Evolutionary conservation across 2,329 filamentous ascomycete species (phyloP).

Genomic region (Epichloe typhina): DNA sequence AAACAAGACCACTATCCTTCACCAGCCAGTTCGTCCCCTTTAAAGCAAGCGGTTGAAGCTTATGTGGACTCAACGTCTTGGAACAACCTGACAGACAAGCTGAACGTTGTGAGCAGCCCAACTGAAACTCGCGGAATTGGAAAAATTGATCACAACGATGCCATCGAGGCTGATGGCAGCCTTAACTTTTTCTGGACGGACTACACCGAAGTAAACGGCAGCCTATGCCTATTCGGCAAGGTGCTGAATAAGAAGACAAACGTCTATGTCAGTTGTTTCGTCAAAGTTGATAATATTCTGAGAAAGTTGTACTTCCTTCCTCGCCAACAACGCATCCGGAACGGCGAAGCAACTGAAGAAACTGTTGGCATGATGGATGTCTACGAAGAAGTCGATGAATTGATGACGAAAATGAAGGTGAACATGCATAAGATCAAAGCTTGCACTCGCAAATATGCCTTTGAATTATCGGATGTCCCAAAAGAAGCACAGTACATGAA

Average conservation of each 20-base stretch:
- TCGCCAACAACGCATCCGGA: constrained; percentile 43
- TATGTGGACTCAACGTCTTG: constrained; percentile 70
- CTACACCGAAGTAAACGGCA: constrained; percentile 85
- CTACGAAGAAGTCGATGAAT: constrained; percentile 72
- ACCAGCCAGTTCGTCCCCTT: constrained; percentile 65
- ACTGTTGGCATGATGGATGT: constrained; percentile 80
- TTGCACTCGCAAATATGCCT: constrained; percentile 84
- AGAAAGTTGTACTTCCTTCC: constrained; percentile 90
- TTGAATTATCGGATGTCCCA: constrained; percentile 77
- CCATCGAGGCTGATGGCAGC: constrained; percentile 86
- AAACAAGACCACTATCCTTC: constrained; percentile 55
- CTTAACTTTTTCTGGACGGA: constrained; percentile 95
- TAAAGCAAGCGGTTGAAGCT: constrained; percentile 37
- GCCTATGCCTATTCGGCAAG: constrained; percentile 88
- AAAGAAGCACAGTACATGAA: constrained; percentile 88
- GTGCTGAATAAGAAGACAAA: constrained; percentile 78
- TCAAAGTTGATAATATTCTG: constrained; percentile 90
- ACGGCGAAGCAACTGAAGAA: constrained; percentile 58
- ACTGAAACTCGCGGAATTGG: constrained; percentile 53
- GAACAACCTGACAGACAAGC: constrained; percentile 73
- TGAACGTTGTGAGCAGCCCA: constrained; percentile 74
- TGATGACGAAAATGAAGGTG: constrained; percentile 82
- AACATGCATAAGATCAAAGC: constrained; percentile 88
- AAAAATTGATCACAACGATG: constrained; percentile 72
- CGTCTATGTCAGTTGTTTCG: constrained; percentile 77